These are phyloP conservation scores for Mortierella sp. DNA, from an alignment of 371 early-diverging fungal species.

Conservation along the genomic window DNA sequence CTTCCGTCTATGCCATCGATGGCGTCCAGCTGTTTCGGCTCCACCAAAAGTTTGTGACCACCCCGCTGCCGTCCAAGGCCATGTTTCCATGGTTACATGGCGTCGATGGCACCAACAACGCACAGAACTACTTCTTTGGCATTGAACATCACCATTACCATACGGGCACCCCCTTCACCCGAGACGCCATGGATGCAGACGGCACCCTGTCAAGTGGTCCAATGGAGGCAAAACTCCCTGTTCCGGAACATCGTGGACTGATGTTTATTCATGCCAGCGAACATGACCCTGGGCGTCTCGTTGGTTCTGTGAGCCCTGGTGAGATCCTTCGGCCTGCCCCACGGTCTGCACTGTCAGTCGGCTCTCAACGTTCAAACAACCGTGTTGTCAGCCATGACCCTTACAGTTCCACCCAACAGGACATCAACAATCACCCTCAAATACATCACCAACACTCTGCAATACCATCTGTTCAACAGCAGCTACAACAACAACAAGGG, in stretches of 20 bases:
- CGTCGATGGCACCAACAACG: conserved; percentile 62
- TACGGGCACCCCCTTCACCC: conserved; percentile 1
- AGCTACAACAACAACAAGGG: conserved; percentile 18
- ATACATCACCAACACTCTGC: conserved; percentile 33
- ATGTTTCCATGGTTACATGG: conserved; percentile 78
- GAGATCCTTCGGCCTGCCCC: conserved; percentile 49
- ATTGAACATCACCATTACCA: conserved; percentile 53
- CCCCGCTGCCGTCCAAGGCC: conserved; percentile 64
- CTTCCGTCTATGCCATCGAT: conserved; percentile 46
- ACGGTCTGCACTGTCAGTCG: conserved; percentile 1
- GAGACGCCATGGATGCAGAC: not conserved
- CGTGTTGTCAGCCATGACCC: conserved; percentile 1
- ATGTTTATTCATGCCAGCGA: conserved; percentile 48
- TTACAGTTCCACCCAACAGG: conserved; percentile 23
- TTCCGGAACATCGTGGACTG: conserved; percentile 46
- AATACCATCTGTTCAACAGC: conserved; percentile 4
- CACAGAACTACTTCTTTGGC: conserved; percentile 70
- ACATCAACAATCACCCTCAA: conserved; percentile 52
- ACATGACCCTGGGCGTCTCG: conserved; percentile 46
- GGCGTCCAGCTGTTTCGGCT: conserved; percentile 42
- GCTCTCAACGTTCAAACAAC: conserved; percentile 4
- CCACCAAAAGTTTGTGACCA: conserved; percentile 54
- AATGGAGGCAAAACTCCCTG: conserved; percentile 20
- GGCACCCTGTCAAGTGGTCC: not conserved
- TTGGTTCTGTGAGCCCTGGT: conserved; percentile 53